Evolutionary conservation across 768 basidiomycete genomes (phyloP).

Genomic region (Ramaria sp.): DNA sequence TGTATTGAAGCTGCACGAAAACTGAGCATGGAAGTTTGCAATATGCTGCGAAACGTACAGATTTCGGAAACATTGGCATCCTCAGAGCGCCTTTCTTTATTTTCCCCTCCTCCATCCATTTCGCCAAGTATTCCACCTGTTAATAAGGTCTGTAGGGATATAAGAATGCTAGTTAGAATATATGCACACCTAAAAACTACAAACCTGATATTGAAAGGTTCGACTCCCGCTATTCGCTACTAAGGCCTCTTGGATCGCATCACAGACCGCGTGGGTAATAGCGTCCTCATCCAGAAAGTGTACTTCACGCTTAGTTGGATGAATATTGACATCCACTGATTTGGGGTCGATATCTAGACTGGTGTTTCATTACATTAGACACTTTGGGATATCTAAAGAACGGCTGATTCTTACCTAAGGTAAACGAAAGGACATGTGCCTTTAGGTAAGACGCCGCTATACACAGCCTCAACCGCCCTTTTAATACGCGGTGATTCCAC

Average conservation of each 20-base stretch:
- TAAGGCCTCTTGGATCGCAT: slow-evolving; percentile 57
- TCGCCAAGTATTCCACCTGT: slow-evolving; percentile 3
- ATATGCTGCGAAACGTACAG: slow-evolving; percentile 13
- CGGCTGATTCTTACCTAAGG: slow-evolving; percentile 50
- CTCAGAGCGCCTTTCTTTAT: slow-evolving; percentile 19
- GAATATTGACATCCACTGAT: slow-evolving; percentile 93
- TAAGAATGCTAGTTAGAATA: background rate
- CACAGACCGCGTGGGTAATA: slow-evolving; percentile 68
- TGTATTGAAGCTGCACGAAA: slow-evolving; percentile 12
- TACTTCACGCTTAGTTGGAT: slow-evolving; percentile 95
- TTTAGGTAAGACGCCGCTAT: slow-evolving; percentile 79
- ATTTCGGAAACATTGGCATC: background rate
- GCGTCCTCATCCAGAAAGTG: slow-evolving; percentile 88
- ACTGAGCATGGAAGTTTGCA: background rate
- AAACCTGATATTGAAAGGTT: slow-evolving; percentile 29
- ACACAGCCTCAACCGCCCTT: slow-evolving; percentile 77
- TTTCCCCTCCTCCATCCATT: background rate
- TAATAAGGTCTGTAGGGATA: slow-evolving; percentile 8
- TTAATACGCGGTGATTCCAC: slow-evolving; percentile 86
- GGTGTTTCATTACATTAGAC: slow-evolving; percentile 4
- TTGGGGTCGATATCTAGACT: slow-evolving; percentile 79
- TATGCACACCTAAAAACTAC: background rate
- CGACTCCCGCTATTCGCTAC: slow-evolving; percentile 31
- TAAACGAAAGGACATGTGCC: slow-evolving; percentile 89
- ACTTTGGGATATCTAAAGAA: background rate